Conservation (phyloP, 2,329 filamentous ascomycete species). For the Alternaria angustiovoidea region DNA sequence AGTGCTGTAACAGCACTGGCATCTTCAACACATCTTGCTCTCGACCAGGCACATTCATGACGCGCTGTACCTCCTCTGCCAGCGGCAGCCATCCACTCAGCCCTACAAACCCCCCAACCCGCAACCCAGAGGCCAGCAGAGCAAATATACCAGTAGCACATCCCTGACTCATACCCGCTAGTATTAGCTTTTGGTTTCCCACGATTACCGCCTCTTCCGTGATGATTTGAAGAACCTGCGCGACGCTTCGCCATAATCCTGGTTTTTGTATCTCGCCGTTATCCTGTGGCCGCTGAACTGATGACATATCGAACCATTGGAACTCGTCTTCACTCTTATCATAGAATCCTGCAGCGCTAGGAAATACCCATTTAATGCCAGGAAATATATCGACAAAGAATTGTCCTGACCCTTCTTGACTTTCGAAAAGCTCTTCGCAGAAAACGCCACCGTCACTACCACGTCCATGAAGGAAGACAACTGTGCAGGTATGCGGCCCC, state of each 20-base stretch:
- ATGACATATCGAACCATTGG: constrained; percentile 64
- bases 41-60: background rate
- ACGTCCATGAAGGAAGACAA: constrained; percentile 59
- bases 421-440: constrained; percentile 52
- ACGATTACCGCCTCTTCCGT: constrained; percentile 20
- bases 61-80: constrained; percentile 2
- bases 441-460: constrained; percentile 53
- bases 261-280: constrained; percentile 54
- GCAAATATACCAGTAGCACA: constrained; percentile 29
- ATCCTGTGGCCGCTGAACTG: constrained; percentile 51
- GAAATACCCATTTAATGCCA: constrained; percentile 57
- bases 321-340: constrained; percentile 33
- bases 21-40: constrained; percentile 3
- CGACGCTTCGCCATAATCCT: constrained; percentile 54
- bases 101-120: constrained; percentile 29
- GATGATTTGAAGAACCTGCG: constrained; percentile 41
- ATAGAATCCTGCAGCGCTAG: constrained; percentile 49
- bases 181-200: constrained; percentile 17
- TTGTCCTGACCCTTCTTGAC: constrained; percentile 22
- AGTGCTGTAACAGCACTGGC: constrained; percentile 59
- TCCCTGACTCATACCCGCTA: constrained; percentile 39
- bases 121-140: constrained; percentile 3
- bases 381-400: constrained; percentile 53
- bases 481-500: constrained; percentile 53
- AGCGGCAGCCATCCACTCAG: constrained; percentile 35